Evolutionary conservation across 1,284 basidiomycete species (phyloP), one percentile per base, ranked within the genome.

Genomic region (Marasmius fiardii): DNA sequence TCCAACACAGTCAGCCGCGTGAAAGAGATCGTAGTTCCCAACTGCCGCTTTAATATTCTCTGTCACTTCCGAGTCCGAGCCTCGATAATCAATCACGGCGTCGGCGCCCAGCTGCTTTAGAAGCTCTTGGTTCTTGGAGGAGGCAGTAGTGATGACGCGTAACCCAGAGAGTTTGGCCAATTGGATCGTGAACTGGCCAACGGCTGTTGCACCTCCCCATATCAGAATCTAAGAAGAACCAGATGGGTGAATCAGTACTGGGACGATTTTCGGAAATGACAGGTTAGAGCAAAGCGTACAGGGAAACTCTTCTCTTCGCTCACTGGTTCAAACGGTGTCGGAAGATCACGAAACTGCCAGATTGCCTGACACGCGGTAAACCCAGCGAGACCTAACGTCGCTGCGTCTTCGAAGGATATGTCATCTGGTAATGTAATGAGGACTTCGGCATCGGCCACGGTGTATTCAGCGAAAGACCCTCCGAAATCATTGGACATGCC

Each of bases 101-200:
- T 71, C 69, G 4, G 76, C 77, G 1, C 77, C 57, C 16, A 58
- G 34, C 5, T 39, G 16, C 34, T 48, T 54, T 0, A 58, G 18
- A 8, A 51, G 43, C 16, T 58, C 53, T 11, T 52, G 50, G 8
- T 45, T 49, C 18, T 53, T 43, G 1, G 53, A 41, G 14, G 75
- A 76, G 4, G 74, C 69, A 6, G 75, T 74, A 11, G 72, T 66
- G 34, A 78, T 64, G 26, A 77, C 72, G 14, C 66, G 64, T 53
- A 74, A 65, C 1, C 76, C 76, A 0, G 70, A 56, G 4, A 68
- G 54, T 47, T 68, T 68, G 2, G 76, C 74, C 26, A 79, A 64
- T 60, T 79, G 75, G 20, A 79, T 67, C 1, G 72, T 68, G 50
- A 71, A 71, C 10, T 69, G 66, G 1, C 74, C 74, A 31, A 71